Percentiles rank a stretch among this genome's conserved stretches.
These are phyloP conservation scores for Nicotiana paniculata DNA, from an alignment of 257 asterid genomes.

Conservation along the genomic window DNA sequence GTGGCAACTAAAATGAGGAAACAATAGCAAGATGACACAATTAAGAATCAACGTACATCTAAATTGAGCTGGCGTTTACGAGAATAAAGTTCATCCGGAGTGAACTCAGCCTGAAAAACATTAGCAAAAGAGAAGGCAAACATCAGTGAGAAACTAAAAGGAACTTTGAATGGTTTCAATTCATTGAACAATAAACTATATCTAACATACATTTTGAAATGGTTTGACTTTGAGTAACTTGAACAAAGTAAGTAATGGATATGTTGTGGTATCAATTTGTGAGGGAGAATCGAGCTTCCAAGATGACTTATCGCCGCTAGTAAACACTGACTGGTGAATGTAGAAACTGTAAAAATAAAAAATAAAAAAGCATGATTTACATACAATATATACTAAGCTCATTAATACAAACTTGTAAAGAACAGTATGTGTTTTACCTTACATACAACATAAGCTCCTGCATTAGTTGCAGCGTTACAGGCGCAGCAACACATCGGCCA, in stretches of 20 bases:
- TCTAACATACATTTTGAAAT: conserved; percentile 43
- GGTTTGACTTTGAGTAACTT: conserved; percentile 53
- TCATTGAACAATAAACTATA: background rate
- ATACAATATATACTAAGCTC: too few species aligned
- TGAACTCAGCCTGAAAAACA: conserved; percentile 62
- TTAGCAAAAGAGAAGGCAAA: background rate
- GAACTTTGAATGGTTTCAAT: background rate
- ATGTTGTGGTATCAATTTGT: conserved; percentile 46
- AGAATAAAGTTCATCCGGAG: conserved; percentile 76
- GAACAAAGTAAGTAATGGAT: conserved; percentile 66
- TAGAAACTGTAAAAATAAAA: conserved; percentile 49
- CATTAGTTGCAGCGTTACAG: conserved; percentile 53
- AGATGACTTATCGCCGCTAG: conserved; percentile 42
- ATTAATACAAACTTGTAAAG: too few species aligned
- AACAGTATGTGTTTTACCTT: conserved; percentile 39
- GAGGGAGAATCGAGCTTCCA: conserved; percentile 71
- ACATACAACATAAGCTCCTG: conserved; percentile 74
- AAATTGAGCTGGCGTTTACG: conserved; percentile 52
- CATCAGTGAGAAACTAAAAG: background rate
- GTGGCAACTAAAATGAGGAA: background rate
- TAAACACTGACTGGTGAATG: conserved; percentile 54
- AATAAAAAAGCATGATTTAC: background rate
- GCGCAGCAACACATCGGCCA: conserved; percentile 77
- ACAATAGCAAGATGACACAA: background rate
- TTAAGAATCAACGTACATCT: conserved; percentile 23